These are phyloP conservation scores for Ganoderma sinense DNA, from an alignment of 1,284 basidiomycete genomes.

Conservation along the genomic window DNA sequence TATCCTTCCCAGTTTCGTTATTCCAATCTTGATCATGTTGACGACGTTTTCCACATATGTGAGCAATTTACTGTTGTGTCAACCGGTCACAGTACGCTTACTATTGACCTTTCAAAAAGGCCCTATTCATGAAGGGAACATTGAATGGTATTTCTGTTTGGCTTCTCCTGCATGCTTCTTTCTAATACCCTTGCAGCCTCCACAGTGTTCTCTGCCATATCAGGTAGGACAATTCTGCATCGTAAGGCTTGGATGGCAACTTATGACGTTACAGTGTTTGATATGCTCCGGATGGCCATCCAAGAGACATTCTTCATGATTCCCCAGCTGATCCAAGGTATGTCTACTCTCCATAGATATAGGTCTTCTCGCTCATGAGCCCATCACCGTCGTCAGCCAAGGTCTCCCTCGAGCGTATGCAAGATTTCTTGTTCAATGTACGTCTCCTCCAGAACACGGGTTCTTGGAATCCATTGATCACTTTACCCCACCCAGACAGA, in stretches of 20 bases:
- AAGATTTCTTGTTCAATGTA: constrained; percentile 54
- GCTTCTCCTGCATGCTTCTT: constrained; percentile 20
- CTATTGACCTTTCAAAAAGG: constrained; percentile 33
- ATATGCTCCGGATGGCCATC: constrained; percentile 44
- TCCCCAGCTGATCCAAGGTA: constrained; percentile 40
- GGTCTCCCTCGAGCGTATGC: constrained; percentile 56
- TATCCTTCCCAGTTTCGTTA: constrained; percentile 52
- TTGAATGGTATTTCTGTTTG: constrained; percentile 37
- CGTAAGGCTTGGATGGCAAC: background rate
- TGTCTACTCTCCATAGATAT: no score
- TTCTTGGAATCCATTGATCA: background rate
- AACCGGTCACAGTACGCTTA: no score
- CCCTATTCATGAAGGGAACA: constrained; percentile 41
- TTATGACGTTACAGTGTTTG: constrained; percentile 40
- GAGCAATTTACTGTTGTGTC: constrained; percentile 16
- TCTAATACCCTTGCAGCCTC: constrained; percentile 40
- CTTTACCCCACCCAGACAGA: constrained; percentile 46
- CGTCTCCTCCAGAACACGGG: constrained; percentile 25
- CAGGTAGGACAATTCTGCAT: constrained; percentile 32
- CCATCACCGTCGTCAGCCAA: constrained; percentile 35
- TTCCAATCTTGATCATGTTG: constrained; percentile 73
- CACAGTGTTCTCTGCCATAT: constrained; percentile 49
- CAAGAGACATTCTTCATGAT: constrained; percentile 41
- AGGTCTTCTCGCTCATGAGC: background rate
- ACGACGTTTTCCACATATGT: constrained; percentile 70